These are phyloP conservation scores for Drechslerella dactyloides DNA, from an alignment of 2,329 filamentous ascomycete species.

Conservation along the genomic window DNA sequence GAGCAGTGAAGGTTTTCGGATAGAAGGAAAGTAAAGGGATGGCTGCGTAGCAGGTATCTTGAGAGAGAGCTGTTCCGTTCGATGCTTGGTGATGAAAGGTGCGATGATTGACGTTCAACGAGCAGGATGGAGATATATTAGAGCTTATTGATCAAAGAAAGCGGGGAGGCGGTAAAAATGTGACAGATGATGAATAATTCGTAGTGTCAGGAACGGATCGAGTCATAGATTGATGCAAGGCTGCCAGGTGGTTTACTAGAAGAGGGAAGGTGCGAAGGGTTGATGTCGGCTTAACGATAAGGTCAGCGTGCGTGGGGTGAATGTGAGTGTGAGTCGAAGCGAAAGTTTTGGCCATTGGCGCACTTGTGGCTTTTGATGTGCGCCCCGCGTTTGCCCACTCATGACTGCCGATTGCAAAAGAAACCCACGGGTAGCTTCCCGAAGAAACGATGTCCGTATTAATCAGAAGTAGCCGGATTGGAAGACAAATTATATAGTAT, in stretches of 20 bases:
- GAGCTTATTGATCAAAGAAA: no score
- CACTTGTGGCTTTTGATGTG: no score
- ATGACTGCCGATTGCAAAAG: not conserved
- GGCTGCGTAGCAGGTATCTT: no score
- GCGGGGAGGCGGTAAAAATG: not conserved
- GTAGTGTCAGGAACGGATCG: not conserved
- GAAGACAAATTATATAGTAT: no score
- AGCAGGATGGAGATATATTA: no score
- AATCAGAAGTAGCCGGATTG: no score
- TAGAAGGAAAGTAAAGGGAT: no score
- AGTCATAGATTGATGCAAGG: not conserved
- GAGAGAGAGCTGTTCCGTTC: not conserved
- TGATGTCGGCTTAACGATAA: not conserved
- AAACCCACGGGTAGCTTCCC: not conserved
- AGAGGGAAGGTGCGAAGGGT: not conserved
- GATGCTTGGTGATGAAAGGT: not conserved
- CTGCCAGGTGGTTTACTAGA: not conserved
- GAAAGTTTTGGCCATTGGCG: not conserved
- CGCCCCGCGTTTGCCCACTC: constrained; percentile 10
- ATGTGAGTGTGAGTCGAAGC: not conserved
- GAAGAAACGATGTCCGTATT: no score
- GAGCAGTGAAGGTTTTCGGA: not conserved
- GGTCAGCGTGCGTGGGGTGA: not conserved
- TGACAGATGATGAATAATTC: constrained; percentile 26
- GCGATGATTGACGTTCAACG: not conserved